Conservation (phyloP, 352 stramenopile genomes). For the Phytophthora europaea region DNA sequence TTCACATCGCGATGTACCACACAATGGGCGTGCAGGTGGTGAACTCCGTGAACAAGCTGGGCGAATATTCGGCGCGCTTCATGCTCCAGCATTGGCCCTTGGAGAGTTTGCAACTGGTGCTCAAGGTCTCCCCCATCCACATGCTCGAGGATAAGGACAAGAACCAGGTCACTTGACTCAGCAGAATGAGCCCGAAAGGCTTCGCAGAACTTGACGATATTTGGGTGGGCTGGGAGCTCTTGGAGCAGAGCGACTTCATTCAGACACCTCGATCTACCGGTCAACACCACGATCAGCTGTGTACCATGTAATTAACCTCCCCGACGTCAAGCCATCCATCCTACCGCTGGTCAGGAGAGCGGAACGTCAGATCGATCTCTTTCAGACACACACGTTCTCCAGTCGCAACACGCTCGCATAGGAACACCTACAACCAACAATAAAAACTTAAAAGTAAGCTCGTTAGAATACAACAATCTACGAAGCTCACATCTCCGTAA, state of each 20-base stretch:
- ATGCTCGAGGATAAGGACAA: slow-evolving; percentile 79
- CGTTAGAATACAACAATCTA: not conserved
- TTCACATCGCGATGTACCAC: slow-evolving; percentile 91
- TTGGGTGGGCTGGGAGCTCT: slow-evolving; percentile 54
- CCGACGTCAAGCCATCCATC: not conserved
- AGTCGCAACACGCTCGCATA: slow-evolving; percentile 44
- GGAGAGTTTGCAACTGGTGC: slow-evolving; percentile 34
- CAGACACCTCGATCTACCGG: slow-evolving; percentile 47
- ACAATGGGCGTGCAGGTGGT: slow-evolving; percentile 63
- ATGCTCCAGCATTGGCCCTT: slow-evolving; percentile 10
- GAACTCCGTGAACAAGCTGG: slow-evolving; percentile 90
- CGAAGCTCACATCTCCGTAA: slow-evolving; percentile 61
- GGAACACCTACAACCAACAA: slow-evolving; percentile 47
- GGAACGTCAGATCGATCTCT: slow-evolving; percentile 62
- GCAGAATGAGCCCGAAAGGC: slow-evolving; percentile 49
- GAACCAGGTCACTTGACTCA: slow-evolving; percentile 21
- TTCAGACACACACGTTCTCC: slow-evolving; percentile 59
- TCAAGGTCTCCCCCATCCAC: slow-evolving; percentile 74
- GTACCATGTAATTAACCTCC: not conserved
- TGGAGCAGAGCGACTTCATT: slow-evolving; percentile 57
- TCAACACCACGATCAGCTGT: not conserved
- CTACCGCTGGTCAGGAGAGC: slow-evolving; percentile 54
- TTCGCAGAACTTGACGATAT: slow-evolving; percentile 71
- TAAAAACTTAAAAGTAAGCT: not conserved
- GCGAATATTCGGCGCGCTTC: slow-evolving; percentile 45